Conservation (phyloP, 2,329 filamentous ascomycete species). For the Neurospora crassa region DNA sequence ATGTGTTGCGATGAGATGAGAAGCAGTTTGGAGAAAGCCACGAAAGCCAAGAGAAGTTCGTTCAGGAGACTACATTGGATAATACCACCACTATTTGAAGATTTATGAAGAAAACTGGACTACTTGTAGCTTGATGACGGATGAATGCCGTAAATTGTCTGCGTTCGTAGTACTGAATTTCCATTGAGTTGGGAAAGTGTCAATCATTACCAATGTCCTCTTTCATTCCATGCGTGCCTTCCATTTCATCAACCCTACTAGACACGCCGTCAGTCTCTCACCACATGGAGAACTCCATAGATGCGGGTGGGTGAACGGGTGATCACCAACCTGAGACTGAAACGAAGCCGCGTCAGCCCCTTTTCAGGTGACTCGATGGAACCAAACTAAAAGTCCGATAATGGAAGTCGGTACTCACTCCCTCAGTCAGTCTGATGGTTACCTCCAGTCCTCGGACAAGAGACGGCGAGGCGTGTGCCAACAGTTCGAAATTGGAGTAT, state of each 20-base stretch:
- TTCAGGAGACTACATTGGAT: not conserved
- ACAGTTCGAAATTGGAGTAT: no score
- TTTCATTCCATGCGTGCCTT: not conserved
- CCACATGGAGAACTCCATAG: not conserved
- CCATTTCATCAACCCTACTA: not conserved
- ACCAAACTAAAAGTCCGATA: no score
- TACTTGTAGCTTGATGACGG: not conserved
- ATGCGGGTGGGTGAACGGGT: not conserved
- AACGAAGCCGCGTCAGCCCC: not conserved
- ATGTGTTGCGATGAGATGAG: not conserved
- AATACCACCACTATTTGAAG: not conserved
- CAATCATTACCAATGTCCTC: not conserved
- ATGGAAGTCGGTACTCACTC: no score
- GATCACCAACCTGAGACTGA: not conserved
- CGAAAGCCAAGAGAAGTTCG: not conserved
- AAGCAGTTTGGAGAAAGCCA: not conserved
- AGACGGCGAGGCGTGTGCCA: no score
- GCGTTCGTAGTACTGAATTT: not conserved
- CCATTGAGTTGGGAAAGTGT: not conserved
- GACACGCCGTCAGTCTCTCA: not conserved
- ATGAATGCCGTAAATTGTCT: not conserved
- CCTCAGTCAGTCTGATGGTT: no score
- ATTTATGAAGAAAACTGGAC: not conserved
- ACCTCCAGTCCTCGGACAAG: no score
- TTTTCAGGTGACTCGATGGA: no score